Conservation (phyloP, 805 yeast genomes). For the Zygosaccharomyces rouxii region DNA sequence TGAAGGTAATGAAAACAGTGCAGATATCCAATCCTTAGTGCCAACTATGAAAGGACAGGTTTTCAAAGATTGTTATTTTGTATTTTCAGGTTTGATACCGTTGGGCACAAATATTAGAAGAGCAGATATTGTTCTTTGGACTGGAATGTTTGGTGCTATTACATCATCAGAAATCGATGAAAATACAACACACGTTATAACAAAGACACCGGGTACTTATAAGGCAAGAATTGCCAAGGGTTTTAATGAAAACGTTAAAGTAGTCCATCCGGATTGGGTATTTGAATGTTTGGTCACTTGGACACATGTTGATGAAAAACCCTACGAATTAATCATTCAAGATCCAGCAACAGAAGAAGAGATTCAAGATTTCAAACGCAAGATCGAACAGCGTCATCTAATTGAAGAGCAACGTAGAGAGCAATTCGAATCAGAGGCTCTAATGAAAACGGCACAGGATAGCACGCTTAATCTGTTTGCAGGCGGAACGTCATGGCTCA, state of each 20-base stretch:
- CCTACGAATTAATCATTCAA: conserved; percentile 51
- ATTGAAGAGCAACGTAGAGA: conserved; percentile 18
- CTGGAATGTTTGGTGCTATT: conserved; percentile 83
- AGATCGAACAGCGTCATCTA: conserved; percentile 26
- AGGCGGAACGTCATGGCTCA: conserved; percentile 33
- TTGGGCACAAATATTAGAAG: conserved; percentile 64
- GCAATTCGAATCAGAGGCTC: conserved; percentile 16
- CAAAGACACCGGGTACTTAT: conserved; percentile 73
- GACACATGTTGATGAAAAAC: conserved; percentile 61
- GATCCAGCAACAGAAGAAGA: conserved; percentile 45
- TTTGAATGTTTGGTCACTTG: conserved; percentile 80
- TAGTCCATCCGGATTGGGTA: conserved; percentile 92
- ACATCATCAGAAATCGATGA: conserved; percentile 68
- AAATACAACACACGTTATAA: conserved; percentile 82
- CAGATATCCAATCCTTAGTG: conserved; percentile 66
- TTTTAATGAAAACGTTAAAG: conserved; percentile 54
- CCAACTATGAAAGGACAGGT: conserved; percentile 70
- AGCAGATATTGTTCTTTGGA: conserved; percentile 91
- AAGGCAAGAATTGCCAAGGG: conserved; percentile 79
- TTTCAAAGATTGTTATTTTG: conserved; percentile 60
- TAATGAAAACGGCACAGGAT: conserved; percentile 13
- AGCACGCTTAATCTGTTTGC: conserved; percentile 26
- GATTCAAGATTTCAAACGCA: conserved; percentile 30
- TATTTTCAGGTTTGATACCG: conserved; percentile 89
- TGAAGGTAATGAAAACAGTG: conserved; percentile 47